Evolutionary conservation across 2,329 filamentous ascomycete genomes (phyloP).

Genomic region (Fusarium chlamydosporum): DNA sequence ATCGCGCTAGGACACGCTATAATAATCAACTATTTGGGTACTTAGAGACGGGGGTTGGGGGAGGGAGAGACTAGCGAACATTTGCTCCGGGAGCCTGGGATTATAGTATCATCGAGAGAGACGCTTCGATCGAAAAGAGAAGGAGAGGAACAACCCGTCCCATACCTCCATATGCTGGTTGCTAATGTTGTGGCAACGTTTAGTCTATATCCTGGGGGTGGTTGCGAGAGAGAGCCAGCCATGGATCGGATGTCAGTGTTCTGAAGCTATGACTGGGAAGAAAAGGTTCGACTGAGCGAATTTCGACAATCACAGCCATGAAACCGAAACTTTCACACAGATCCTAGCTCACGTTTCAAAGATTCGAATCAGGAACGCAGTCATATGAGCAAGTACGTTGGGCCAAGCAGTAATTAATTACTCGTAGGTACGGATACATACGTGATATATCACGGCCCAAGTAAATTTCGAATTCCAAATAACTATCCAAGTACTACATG

Average conservation of each 20-base stretch:
- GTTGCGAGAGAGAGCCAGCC: constrained; percentile 8
- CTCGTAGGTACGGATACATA: too few relatives aligned
- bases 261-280: constrained; percentile 31
- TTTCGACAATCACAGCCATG: neutral
- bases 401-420: neutral
- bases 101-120: constrained; percentile 17
- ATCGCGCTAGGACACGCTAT: constrained; percentile 22
- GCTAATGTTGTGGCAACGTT: constrained; percentile 8
- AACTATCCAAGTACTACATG: too few relatives aligned
- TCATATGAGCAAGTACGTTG: neutral
- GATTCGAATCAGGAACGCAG: neutral
- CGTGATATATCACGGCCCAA: neutral
- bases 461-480: neutral
- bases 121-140: constrained; percentile 20
- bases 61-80: constrained; percentile 18
- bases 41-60: constrained; percentile 20
- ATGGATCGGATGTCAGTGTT: constrained; percentile 1
- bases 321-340: neutral
- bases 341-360: constrained; percentile 12
- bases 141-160: constrained; percentile 10
- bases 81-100: constrained; percentile 23
- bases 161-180: constrained; percentile 6
- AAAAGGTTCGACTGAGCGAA: constrained; percentile 20
- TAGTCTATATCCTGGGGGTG: neutral
- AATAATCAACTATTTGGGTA: neutral